Percentiles rank a stretch among this genome's conserved stretches.
Conservation (phyloP, 345 rosid species). For the Salix arbutifolia region DNA sequence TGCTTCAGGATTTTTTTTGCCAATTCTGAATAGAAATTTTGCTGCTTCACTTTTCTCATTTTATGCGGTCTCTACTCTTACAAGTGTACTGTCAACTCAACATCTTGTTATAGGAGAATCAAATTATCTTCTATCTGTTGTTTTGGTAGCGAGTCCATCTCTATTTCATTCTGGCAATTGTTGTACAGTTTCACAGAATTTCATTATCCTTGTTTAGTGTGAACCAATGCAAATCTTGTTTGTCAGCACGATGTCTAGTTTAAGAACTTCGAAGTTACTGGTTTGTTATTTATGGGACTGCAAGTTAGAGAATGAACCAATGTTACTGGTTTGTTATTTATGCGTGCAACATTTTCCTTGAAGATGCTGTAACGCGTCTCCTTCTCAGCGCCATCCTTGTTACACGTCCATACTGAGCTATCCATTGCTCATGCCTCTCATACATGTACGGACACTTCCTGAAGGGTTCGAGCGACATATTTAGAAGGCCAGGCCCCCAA, state of each 20-base stretch:
- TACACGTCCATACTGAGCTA: not conserved
- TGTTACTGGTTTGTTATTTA: not conserved
- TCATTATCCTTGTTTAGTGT: not conserved
- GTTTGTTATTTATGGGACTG: not conserved
- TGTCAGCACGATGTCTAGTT: not conserved
- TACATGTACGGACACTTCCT: not conserved
- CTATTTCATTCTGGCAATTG: not conserved
- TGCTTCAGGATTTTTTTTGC: too few relatives aligned
- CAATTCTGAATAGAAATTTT: not conserved
- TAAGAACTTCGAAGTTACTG: not conserved
- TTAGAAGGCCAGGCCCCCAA: constrained; percentile 6
- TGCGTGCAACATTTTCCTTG: not conserved
- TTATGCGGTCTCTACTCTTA: not conserved
- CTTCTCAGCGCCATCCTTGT: constrained; percentile 11
- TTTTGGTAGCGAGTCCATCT: not conserved
- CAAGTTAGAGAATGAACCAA: not conserved
- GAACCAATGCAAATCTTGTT: not conserved
- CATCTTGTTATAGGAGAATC: not conserved
- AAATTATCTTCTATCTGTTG: not conserved
- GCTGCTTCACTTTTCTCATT: not conserved
- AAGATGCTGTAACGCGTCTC: not conserved
- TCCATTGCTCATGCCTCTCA: constrained; percentile 3
- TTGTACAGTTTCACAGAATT: not conserved
- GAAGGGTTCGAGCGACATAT: not conserved
- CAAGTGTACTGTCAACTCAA: not conserved